Evolutionary conservation across 768 basidiomycete species (phyloP), one percentile per base, ranked within the genome.

Genomic region (Tylopilus sp.): DNA sequence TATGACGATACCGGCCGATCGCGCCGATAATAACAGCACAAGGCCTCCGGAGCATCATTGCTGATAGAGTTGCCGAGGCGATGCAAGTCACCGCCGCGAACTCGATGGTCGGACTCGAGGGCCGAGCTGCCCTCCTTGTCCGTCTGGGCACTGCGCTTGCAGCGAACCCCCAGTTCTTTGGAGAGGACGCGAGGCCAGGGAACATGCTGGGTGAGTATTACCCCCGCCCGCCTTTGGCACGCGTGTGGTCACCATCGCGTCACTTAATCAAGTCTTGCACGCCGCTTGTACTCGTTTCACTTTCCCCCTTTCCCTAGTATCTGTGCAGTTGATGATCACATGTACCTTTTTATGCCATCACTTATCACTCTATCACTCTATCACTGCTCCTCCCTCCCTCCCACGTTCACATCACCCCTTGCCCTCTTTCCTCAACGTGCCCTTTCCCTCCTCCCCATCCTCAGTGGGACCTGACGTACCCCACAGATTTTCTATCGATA

Each of bases 101-200:
- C 66, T 87, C 90, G 0, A 89, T 98, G 84, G 84, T 90, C 17
- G 96, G 94, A 7, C 78, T 98, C 19, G 86, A 92, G 55, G 96
- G 96, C 2, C 85, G 96, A 30, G 77, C 92, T 0, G 76, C 81
- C 0, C 79, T 98, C 5, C 79, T 98, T 17, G 75, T 78, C 59
- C 85, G 83, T 55, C 83, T 98, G 38, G 80, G 82, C 41, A 73
- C 75, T 30, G 94, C 94, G 0, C 80, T 98, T 52, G 74, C 76
- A 22, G 69, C 78, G 4, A 82, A 78, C 58, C 76, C 87, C 1
- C 64, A 81, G 36, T 85, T 85, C 71, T 97, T 96, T 62, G 92
- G 89, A 2, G 54, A 66, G 2, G 81, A 83, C 17, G 87, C 83
- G 1, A 73, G 94, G 57, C 91, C 92, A 0, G 93, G 93, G 3